Evolutionary conservation across 306 rosid species (phyloP).

Genomic region (Prosopis cineraria): DNA sequence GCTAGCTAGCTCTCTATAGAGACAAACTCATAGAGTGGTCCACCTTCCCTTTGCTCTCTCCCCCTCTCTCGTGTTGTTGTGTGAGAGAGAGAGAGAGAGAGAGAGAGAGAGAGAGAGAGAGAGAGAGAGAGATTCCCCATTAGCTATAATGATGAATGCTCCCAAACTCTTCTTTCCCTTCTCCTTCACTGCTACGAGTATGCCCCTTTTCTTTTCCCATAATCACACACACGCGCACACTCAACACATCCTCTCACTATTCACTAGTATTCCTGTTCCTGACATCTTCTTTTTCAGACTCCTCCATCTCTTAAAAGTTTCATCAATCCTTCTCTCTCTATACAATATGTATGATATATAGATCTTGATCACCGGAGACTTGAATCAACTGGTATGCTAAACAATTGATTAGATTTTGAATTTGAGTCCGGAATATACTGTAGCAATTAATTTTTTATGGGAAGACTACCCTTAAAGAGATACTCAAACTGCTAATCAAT

Average conservation of each 20-base stretch:
- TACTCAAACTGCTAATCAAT: too few species aligned
- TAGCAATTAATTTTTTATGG: too few species aligned
- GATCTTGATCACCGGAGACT: too few species aligned
- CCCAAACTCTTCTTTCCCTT: background rate
- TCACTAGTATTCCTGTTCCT: background rate
- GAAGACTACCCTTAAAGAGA: too few species aligned
- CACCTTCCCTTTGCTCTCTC: conserved; percentile 18
- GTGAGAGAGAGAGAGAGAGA: conserved; percentile 55
- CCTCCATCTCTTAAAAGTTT: background rate
- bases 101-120: too few species aligned
- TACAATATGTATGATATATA: too few species aligned
- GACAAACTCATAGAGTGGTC: conserved; percentile 61
- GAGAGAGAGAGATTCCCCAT: conserved; percentile 69
- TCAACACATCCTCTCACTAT: background rate
- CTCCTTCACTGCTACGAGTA: conserved; percentile 25
- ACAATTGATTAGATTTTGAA: too few species aligned
- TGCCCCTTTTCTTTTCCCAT: conserved; percentile 72
- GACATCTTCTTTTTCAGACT: background rate
- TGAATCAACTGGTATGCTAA: too few species aligned
- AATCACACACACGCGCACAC: conserved; percentile 34
- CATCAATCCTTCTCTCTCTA: background rate
- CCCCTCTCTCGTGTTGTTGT: background rate
- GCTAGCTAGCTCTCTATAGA: conserved; percentile 36
- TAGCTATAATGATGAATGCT: conserved; percentile 45
- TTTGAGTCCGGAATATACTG: too few species aligned